Conservation (phyloP, 768 basidiomycete genomes). For the Rhodotorula sphaerocarpa region DNA sequence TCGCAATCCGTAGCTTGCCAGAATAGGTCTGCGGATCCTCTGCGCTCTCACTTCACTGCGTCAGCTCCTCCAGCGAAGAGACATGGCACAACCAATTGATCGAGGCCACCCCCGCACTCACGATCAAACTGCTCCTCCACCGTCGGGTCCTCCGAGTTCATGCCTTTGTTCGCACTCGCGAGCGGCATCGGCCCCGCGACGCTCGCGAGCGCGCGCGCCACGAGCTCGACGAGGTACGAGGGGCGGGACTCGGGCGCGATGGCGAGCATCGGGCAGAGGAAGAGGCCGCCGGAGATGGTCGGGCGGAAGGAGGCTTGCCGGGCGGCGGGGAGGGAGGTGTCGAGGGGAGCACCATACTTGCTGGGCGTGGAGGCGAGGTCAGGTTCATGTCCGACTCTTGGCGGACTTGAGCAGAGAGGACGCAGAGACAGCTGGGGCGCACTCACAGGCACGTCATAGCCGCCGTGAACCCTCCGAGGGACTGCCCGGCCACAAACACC, state of each 20-base stretch:
- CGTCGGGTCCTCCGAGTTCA: conserved; percentile 27
- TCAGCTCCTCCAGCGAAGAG: background rate
- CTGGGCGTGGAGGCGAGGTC: too few relatives aligned
- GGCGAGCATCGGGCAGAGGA: conserved; percentile 38
- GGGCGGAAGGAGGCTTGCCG: conserved; percentile 5
- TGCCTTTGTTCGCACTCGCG: conserved; percentile 36
- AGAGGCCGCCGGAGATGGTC: conserved; percentile 25
- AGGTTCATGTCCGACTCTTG: too few relatives aligned
- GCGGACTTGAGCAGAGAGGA: too few relatives aligned
- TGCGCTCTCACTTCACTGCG: background rate
- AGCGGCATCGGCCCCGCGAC: conserved; percentile 33
- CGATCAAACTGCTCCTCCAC: conserved; percentile 29
- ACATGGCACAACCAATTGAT: too few relatives aligned
- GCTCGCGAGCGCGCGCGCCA: conserved; percentile 25
- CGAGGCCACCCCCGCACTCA: background rate
- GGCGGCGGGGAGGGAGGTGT: conserved; percentile 13
- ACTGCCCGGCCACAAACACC: conserved; percentile 34
- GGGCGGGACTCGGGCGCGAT: conserved; percentile 35
- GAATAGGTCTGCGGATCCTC: conserved; percentile 34
- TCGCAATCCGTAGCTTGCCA: conserved; percentile 34
- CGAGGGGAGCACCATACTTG: conserved; percentile 26
- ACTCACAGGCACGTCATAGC: conserved; percentile 25
- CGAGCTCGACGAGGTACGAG: conserved; percentile 21
- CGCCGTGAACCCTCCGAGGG: conserved; percentile 34
- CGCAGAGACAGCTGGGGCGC: background rate